Evolutionary conservation across 139 green algal genomes (phyloP), one percentile per base, ranked within the genome.

Genomic region (Chlorella sp.): DNA sequence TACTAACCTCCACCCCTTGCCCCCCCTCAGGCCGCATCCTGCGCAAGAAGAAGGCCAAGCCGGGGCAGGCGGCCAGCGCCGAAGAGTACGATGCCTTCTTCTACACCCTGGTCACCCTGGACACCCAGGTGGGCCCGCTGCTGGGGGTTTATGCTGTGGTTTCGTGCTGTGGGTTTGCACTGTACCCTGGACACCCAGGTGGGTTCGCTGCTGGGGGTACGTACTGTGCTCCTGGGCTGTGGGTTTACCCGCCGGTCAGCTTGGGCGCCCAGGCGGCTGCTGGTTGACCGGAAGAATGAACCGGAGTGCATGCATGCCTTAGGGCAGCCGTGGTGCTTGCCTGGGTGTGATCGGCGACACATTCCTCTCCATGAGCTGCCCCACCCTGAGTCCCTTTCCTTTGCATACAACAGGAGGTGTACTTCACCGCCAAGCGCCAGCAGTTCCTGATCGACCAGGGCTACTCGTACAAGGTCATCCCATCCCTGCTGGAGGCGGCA

Each of bases 381-480:
- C n/a, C n/a, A n/a, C n/a, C n/a, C n/a, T n/a, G n/a, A n/a, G n/a
- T n/a, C n/a, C n/a, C n/a, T n/a, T n/a, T 36, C 1, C 44, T 62
- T 34, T 60, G 51, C 51, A 3, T 60, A 30, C 34, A 32, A 18
- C 92, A 98, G 78, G 97, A 99, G 92, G 98, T 99, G 96, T 99
- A 95, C 88, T 99, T 97, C 90, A 95, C 89, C 78, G 92, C 94
- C 70, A 99, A 99, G 93, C 86, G 97, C 51, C 97, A 99, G 93
- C 97, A 99, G 91, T 99, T 99, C 82, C 93, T 99, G 7, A 96
- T 99, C 60, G 97, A 99, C 90, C 97, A 99, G 90, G 97, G 97
- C 28, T 99, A 99, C 89, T 87, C 87, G 20, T 99, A 99, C 92
- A 99, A 99, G 92, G 96, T 99, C 80, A 93, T 98, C 75, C 97